Base-by-base conservation (phyloP, 768 basidiomycete genomes). In the Tricholoma flavovirens region DNA sequence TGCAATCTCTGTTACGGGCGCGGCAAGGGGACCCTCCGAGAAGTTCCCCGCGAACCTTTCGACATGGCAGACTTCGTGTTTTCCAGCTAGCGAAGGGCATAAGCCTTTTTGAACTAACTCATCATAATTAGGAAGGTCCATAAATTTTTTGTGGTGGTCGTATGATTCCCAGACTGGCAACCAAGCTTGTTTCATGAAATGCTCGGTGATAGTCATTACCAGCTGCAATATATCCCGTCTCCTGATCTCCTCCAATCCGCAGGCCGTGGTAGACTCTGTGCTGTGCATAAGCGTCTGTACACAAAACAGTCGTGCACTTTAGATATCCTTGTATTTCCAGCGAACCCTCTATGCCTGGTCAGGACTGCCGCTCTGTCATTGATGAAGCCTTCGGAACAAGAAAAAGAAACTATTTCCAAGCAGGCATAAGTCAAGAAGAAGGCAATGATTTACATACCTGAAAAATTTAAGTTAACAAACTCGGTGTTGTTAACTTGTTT, bases 141-240 rank as follows among this genome's bases (percentile, higher is more conserved):
- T 49, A 6, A 60, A 14, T 9, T 38, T 55, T 45, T 56, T 51
- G 36, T 56, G 55, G 33, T 58, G 51, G 29, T 57, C 61, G 49
- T 50, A 56, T 14, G 61, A 33, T 49, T 60, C 57, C 62, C 59
- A 62, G 32, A 58, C 62, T 61, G 40, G 21, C 12, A 19, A 19
- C 3, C 38, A 40, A 40, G 12, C 17, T 8, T 6, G 17, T 19
- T 12, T 40, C 35, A 14, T 36, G 11, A 32, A 26, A 26, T 26
- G 24, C 24, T 26, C 24, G 24, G 5, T 26, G 24, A 5, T 26
- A 32, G 40, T 55, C 63, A 45, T 45, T 55, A 74, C 72, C 64
- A 54, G 71, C 62, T 21, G 69, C 59, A 40, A 67, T 63, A 33
- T 71, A 68, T 3, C 62, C 68, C 8, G 51, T 63, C 10, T 62